These are phyloP conservation scores for Xylariaceae sp. DNA, from an alignment of 2,329 filamentous ascomycete species.

Conservation along the genomic window DNA sequence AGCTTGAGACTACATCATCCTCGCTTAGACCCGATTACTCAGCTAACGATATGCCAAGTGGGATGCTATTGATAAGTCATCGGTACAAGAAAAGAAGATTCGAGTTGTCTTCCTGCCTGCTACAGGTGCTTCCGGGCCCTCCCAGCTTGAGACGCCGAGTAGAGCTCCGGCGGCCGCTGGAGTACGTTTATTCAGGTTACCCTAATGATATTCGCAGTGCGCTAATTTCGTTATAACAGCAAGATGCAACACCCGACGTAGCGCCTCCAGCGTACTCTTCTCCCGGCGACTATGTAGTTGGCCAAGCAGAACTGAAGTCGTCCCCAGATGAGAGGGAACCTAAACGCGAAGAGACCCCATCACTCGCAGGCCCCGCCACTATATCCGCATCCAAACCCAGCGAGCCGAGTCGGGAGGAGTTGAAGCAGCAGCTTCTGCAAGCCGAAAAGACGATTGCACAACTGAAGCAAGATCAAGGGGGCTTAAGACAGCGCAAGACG, in stretches of 20 bases:
- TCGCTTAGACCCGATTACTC: slow-evolving; percentile 22
- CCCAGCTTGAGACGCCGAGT: slow-evolving; percentile 43
- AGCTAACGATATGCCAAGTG: slow-evolving; percentile 58
- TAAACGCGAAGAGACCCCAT: slow-evolving; percentile 33
- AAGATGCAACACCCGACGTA: slow-evolving; percentile 48
- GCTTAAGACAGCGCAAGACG: slow-evolving; percentile 78
- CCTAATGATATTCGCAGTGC: slow-evolving; percentile 5
- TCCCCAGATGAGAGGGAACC: slow-evolving; percentile 33
- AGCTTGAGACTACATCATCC: slow-evolving; percentile 36
- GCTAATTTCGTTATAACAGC: slow-evolving; percentile 25
- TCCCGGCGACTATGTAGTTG: slow-evolving; percentile 42
- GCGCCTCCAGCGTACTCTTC: slow-evolving; percentile 50
- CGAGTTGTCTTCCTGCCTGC: slow-evolving; percentile 81
- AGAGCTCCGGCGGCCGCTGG: slow-evolving; percentile 45
- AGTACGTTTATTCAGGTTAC: slow-evolving; percentile 38
- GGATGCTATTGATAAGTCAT: slow-evolving; percentile 74
- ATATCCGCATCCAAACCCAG: slow-evolving; percentile 50
- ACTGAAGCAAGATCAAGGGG: slow-evolving; percentile 67
- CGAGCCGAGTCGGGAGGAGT: slow-evolving; percentile 55
- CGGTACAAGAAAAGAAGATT: slow-evolving; percentile 93
- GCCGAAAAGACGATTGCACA: slow-evolving; percentile 73
- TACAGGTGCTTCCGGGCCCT: slow-evolving; percentile 46
- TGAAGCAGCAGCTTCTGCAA: slow-evolving; percentile 73
- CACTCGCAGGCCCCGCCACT: slow-evolving; percentile 45
- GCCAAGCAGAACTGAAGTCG: slow-evolving; percentile 37